phyloP scores from a whole-genome alignment of 202 grass and related monocot species.

The Bolboschoenoplectus hybrid region DNA sequence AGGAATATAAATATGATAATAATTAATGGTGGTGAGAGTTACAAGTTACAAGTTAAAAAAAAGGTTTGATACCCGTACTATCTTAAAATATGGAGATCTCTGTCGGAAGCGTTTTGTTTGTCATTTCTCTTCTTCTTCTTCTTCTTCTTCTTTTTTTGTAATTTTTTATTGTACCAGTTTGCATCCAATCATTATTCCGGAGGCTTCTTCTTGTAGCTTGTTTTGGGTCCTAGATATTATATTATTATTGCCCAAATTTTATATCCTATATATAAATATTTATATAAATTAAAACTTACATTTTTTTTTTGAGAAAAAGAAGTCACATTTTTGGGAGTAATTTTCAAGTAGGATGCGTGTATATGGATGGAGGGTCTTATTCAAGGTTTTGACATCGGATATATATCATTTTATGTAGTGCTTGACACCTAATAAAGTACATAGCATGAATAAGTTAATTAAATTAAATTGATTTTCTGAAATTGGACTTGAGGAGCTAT shows the following conservation, averaged over 20 bases:
- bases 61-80: conserved; percentile 9
- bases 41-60: conserved; percentile 7
- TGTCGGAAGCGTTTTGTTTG: conserved; percentile 30
- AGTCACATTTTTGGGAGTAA: neutral
- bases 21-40: conserved; percentile 7
- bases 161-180: neutral
- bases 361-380: neutral
- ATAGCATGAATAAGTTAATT: no score
- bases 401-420: neutral
- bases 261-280: neutral
- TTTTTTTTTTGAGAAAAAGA: no score
- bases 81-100: conserved; percentile 38
- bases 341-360: neutral
- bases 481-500: neutral
- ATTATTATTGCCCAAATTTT: neutral
- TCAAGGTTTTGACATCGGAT: conserved; percentile 6
- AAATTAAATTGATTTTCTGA: neutral
- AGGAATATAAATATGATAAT: neutral
- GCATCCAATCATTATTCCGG: conserved; percentile 33
- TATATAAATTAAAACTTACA: no score
- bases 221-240: neutral
- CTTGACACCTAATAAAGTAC: conserved; percentile 14
- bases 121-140: neutral
- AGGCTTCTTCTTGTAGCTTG: conserved; percentile 30
- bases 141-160: neutral